A percentile compares a stretch with the other conserved stretches of the same genome.
Conservation (phyloP, 139 green algal genomes). For the Tetraselmis striata region DNA sequence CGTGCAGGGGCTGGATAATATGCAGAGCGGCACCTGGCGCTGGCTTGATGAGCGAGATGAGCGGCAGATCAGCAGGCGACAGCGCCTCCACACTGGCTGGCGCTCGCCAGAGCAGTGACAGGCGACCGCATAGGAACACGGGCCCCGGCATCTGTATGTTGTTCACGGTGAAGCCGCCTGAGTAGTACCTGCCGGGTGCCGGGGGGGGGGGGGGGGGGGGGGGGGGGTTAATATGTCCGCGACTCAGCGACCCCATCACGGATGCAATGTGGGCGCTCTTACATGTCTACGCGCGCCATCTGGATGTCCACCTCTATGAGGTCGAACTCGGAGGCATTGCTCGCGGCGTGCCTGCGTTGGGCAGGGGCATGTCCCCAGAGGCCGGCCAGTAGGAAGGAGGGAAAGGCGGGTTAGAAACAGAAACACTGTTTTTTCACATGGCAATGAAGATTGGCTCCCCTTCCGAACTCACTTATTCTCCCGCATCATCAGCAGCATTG, state of each 20-base stretch:
- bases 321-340: background rate
- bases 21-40: background rate
- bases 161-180: background rate
- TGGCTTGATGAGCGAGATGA: background rate
- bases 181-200: background rate
- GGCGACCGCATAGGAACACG: background rate
- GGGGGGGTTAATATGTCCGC: too few relatives aligned
- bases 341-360: background rate
- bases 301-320: background rate
- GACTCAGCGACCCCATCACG: too few relatives aligned
- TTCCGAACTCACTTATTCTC: too few relatives aligned
- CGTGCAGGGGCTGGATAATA: too few relatives aligned
- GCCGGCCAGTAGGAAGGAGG: too few relatives aligned
- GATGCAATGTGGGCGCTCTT: too few relatives aligned
- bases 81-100: background rate
- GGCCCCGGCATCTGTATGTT: background rate
- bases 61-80: background rate
- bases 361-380: too few relatives aligned
- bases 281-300: background rate
- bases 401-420: too few relatives aligned
- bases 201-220: too few relatives aligned
- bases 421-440: too few relatives aligned
- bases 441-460: too few relatives aligned
- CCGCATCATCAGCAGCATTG: too few relatives aligned
- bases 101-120: background rate